phyloP scores from a whole-genome alignment of 2,329 filamentous ascomycete species.

The Sporothrix schenckii region DNA sequence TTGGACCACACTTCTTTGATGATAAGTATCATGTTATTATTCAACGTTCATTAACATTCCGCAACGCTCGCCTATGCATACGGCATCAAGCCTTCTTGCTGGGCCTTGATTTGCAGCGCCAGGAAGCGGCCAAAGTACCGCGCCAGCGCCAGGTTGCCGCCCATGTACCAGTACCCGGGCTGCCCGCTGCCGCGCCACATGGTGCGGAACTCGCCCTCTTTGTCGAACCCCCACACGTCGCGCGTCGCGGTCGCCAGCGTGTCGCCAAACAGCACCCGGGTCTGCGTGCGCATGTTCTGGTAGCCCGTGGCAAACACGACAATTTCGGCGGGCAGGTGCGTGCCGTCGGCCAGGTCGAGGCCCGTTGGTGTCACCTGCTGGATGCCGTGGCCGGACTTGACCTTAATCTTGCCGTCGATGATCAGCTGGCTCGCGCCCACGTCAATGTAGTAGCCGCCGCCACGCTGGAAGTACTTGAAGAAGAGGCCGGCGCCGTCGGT shows the following conservation, averaged over 20 bases:
- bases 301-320: slow-evolving; percentile 62
- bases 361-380: slow-evolving; percentile 48
- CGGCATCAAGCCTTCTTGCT: slow-evolving; percentile 31
- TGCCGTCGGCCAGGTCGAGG: slow-evolving; percentile 53
- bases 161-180: slow-evolving; percentile 67
- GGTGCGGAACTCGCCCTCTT: slow-evolving; percentile 57
- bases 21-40: no score
- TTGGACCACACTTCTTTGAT: no score
- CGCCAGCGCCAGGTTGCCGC: slow-evolving; percentile 65
- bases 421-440: slow-evolving; percentile 58
- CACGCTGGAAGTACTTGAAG: slow-evolving; percentile 63
- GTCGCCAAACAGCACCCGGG: slow-evolving; percentile 63
- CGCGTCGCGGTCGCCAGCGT: slow-evolving; percentile 59
- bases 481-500: slow-evolving; percentile 58
- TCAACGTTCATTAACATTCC: no score
- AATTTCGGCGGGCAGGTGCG: slow-evolving; percentile 56
- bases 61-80: slow-evolving; percentile 8
- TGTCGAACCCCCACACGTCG: slow-evolving; percentile 65
- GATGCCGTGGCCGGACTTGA: slow-evolving; percentile 56
- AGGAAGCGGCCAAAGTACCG: slow-evolving; percentile 60
- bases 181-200: slow-evolving; percentile 65
- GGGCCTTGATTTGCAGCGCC: slow-evolving; percentile 57
- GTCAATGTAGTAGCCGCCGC: slow-evolving; percentile 64
- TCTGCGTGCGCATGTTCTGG: slow-evolving; percentile 67
- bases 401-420: slow-evolving; percentile 59